Conservation (phyloP, 2,329 filamentous ascomycete species). For the Fusarium goolgardi region DNA sequence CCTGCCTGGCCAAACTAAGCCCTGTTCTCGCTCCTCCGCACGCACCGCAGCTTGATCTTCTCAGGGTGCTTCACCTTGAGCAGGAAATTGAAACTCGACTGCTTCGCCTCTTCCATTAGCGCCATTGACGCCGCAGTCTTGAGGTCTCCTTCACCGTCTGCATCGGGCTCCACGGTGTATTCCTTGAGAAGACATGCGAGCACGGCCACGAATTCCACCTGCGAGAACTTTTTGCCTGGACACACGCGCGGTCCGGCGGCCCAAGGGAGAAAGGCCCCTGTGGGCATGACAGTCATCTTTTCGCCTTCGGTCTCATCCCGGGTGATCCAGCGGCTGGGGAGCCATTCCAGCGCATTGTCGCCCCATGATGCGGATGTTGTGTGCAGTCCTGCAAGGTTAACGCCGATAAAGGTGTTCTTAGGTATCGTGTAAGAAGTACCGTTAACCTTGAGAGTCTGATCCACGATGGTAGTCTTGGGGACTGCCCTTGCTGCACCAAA, state of each 20-base stretch:
- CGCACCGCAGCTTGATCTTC: constrained; percentile 37
- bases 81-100: constrained; percentile 42
- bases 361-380: constrained; percentile 38
- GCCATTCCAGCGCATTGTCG: constrained; percentile 34
- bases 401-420: constrained; percentile 34
- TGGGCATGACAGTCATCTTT: constrained; percentile 15
- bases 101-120: constrained; percentile 41
- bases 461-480: constrained; percentile 32
- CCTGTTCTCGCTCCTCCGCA: constrained; percentile 11
- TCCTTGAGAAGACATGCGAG: constrained; percentile 34
- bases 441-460: constrained; percentile 33
- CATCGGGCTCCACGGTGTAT: constrained; percentile 36
- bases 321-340: constrained; percentile 39
- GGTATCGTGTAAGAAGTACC: constrained; percentile 33
- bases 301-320: constrained; percentile 24
- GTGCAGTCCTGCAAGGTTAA: constrained; percentile 37
- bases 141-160: constrained; percentile 19
- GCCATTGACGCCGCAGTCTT: constrained; percentile 23
- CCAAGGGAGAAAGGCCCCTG: constrained; percentile 36
- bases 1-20: neutral
- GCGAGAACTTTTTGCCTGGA: constrained; percentile 43
- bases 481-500: constrained; percentile 37
- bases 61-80: constrained; percentile 42
- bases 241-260: constrained; percentile 35
- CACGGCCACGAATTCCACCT: constrained; percentile 43